Conservation (phyloP, 1,139 yeast species). For the Blastobotrys niveus region DNA sequence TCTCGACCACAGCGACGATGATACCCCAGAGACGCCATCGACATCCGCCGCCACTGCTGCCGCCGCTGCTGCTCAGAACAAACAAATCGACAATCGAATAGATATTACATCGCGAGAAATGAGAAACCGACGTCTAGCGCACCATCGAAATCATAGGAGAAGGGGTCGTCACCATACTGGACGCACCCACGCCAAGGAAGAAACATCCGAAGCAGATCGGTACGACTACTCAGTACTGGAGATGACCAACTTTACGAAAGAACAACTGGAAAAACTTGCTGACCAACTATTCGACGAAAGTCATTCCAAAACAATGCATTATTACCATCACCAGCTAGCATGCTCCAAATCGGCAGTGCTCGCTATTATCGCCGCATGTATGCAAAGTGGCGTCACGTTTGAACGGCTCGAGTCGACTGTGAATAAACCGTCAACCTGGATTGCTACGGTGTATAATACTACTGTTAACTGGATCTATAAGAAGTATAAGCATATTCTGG, state of each 20-base stretch:
- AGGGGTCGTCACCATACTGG: no score
- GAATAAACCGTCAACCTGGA: background rate
- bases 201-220: no score
- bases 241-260: background rate
- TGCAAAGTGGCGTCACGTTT: background rate
- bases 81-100: no score
- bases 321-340: background rate
- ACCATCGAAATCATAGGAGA: no score
- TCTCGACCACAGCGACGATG: no score
- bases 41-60: no score
- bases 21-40: no score
- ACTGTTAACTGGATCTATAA: slow-evolving; percentile 1
- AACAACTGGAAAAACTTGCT: background rate
- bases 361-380: slow-evolving; percentile 1
- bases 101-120: no score
- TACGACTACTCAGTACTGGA: slow-evolving; percentile 1
- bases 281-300: background rate
- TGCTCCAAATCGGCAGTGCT: slow-evolving; percentile 1
- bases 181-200: no score
- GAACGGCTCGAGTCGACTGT: background rate
- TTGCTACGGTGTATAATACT: background rate
- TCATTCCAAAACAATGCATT: background rate
- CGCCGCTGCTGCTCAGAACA: no score
- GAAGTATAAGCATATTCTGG: background rate
- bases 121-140: no score